Evolutionary conservation across 441 rosid species (phyloP).

Genomic region (Euphorbia corollata): DNA sequence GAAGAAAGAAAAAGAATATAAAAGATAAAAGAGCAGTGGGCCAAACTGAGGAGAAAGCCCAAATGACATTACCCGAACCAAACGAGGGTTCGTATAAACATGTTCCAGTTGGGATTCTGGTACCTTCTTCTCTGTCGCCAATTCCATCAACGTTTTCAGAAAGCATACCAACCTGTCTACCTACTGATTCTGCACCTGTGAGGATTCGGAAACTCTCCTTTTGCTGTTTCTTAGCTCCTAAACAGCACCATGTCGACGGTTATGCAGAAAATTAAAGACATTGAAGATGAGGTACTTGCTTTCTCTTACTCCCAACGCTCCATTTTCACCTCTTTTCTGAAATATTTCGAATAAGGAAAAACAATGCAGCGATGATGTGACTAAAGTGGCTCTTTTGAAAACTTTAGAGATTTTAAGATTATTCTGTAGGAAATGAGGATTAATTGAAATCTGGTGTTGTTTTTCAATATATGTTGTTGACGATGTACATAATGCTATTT

Average conservation of each 20-base stretch:
- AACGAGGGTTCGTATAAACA: neutral
- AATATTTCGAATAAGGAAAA: neutral
- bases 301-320: neutral
- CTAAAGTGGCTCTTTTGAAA: neutral
- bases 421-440: neutral
- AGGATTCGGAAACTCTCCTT: neutral
- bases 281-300: conserved; percentile 65
- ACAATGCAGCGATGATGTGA: neutral
- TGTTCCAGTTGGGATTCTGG: neutral
- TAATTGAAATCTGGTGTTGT: neutral
- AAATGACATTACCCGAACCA: neutral
- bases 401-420: neutral
- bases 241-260: conserved; percentile 51
- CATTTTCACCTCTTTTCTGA: neutral
- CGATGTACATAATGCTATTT: neutral
- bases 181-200: neutral
- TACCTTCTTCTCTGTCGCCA: neutral
- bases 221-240: neutral
- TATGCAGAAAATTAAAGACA: conserved; percentile 83
- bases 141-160: neutral
- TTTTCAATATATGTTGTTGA: neutral
- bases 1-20: too few species aligned
- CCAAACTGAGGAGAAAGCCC: neutral
- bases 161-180: neutral
- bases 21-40: too few species aligned